phyloP scores from a whole-genome alignment of 2,329 filamentous ascomycete species.

The Apiospora rasikravindrae region DNA sequence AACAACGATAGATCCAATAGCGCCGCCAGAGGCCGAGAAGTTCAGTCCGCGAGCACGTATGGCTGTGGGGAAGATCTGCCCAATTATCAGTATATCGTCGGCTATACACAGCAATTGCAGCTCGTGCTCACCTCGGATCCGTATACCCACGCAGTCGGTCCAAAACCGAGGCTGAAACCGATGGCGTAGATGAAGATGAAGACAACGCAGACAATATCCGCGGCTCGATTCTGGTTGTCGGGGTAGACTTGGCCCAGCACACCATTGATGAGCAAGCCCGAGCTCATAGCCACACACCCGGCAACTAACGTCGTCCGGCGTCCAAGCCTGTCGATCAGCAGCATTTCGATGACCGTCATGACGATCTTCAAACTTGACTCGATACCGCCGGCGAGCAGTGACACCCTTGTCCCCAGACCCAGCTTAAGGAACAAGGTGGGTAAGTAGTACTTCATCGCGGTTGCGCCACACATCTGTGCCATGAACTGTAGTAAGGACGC shows the following conservation, averaged over 20 bases:
- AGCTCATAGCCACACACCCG: constrained; percentile 28
- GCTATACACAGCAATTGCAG: neutral
- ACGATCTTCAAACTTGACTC: constrained; percentile 42
- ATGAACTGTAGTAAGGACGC: constrained; percentile 59
- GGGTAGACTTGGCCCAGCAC: constrained; percentile 44
- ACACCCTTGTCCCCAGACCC: constrained; percentile 1
- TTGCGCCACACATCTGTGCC: constrained; percentile 51
- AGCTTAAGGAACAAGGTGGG: constrained; percentile 21
- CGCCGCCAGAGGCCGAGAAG: constrained; percentile 58
- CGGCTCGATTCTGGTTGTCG: constrained; percentile 38
- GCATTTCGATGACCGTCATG: constrained; percentile 61
- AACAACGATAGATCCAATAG: constrained; percentile 60
- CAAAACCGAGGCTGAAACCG: constrained; percentile 63
- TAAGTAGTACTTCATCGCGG: constrained; percentile 24
- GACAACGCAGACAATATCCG: constrained; percentile 48
- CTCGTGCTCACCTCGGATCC: constrained; percentile 55
- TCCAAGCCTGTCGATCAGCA: constrained; percentile 35
- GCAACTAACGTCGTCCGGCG: constrained; percentile 33
- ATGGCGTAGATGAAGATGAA: constrained; percentile 61
- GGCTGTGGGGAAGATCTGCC: constrained; percentile 60
- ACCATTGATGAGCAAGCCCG: constrained; percentile 37
- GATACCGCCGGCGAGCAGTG: constrained; percentile 38
- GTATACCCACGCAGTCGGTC: constrained; percentile 63
- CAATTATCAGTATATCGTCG: neutral
- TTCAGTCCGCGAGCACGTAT: constrained; percentile 62